Base-by-base conservation (phyloP, 352 stramenopile species). In the Globisporangium perplexum region DNA sequence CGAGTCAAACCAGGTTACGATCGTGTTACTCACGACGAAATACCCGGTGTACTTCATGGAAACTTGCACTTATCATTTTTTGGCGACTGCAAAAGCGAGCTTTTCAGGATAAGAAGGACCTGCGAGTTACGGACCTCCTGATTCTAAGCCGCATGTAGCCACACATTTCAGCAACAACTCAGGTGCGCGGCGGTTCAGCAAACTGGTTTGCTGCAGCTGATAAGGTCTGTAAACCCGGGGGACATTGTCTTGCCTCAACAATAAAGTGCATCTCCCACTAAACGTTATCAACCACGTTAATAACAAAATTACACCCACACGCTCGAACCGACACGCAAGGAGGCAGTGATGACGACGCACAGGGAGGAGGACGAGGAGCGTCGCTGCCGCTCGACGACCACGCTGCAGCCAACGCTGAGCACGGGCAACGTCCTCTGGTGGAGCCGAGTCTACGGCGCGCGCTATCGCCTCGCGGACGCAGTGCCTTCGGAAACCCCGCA, bases 361-460 rank as follows among this genome's bases (percentile, higher is more conserved):
- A n/a, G 14, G 38, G 18, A 43, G 38, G 3, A n/a, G 15, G 18
- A 43, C 35, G 7, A 4, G 14, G 11, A 14, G 8, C 12, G 17
- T 11, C 4, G 35, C 35, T 6, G 8, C 35, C 12, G 35, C 15
- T 11, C 38, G 17, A 22, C 17, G n/a, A n/a, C n/a, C n/a, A n/a
- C n/a, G n/a, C n/a, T n/a, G n/a, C n/a, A n/a, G 12, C 26, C 33
- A 38, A 5, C 49, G 28, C 28, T 44, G 17, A 24, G 15, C 23
- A 12, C 49, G 24, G 53, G 63, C 63, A 41, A 50, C 55, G 18
- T 49, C 60, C 12, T 53, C 59, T 41, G 64, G 69, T 35, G 56
- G 69, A 11, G 69, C 71, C 26, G 70, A 76, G 41, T 65, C 62
- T 43, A 43, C 18, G 38, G 38, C 18, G n/a, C 36, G 24, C 39